Conservation (phyloP, 2,329 filamentous ascomycete genomes). For the Fusarium kyushuense region DNA sequence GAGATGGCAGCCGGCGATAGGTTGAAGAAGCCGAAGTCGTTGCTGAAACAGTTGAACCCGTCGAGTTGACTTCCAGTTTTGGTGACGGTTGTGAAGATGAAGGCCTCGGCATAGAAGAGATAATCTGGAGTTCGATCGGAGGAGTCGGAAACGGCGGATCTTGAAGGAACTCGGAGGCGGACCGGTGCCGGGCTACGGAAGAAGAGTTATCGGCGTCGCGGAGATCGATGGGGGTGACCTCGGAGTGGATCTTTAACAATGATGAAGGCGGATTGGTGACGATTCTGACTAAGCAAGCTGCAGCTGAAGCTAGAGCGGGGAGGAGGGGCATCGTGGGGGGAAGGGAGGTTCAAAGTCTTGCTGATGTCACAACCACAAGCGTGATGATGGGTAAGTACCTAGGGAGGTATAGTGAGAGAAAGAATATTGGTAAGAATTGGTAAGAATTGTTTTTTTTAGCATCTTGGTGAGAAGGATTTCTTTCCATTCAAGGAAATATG, state of each 20-base stretch:
- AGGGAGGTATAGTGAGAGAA: background rate
- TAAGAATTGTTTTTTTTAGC: constrained; percentile 12
- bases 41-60: constrained; percentile 7
- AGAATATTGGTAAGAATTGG: constrained; percentile 14
- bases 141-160: constrained; percentile 13
- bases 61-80: background rate
- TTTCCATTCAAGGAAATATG: too few relatives aligned
- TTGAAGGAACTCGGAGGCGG: constrained; percentile 22
- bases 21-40: constrained; percentile 3
- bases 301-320: constrained; percentile 24
- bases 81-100: background rate
- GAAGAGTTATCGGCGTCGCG: constrained; percentile 25
- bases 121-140: constrained; percentile 27
- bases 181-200: constrained; percentile 33
- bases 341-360: background rate
- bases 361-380: constrained; percentile 23
- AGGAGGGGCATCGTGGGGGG: constrained; percentile 34
- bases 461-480: background rate
- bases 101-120: background rate
- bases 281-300: constrained; percentile 37
- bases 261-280: constrained; percentile 8
- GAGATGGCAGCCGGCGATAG: constrained; percentile 27
- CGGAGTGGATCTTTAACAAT: constrained; percentile 27
- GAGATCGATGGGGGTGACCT: constrained; percentile 16
- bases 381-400: background rate